These are phyloP conservation scores for Cyberlindnera misumaiensis DNA, from an alignment of 805 yeast species.

Conservation along the genomic window DNA sequence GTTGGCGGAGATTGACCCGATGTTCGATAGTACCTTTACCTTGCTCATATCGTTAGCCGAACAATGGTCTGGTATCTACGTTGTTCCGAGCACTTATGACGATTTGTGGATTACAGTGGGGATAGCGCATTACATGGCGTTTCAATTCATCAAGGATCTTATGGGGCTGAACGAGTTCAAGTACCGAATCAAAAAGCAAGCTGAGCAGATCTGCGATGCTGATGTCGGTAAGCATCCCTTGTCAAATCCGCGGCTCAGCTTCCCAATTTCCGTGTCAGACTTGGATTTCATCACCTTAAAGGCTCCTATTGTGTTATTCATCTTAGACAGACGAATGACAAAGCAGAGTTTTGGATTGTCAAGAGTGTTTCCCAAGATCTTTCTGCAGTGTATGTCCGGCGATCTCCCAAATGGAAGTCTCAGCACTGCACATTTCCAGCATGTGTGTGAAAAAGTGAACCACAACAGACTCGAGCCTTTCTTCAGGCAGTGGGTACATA, in stretches of 20 bases:
- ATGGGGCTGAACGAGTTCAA: constrained; percentile 84
- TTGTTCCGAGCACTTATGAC: constrained; percentile 69
- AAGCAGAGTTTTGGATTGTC: constrained; percentile 89
- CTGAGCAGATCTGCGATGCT: constrained; percentile 60
- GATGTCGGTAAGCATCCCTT: constrained; percentile 80
- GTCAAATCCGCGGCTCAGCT: constrained; percentile 60
- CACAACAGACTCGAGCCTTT: constrained; percentile 76
- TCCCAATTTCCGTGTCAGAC: constrained; percentile 58
- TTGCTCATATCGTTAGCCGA: constrained; percentile 67
- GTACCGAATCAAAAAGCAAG: constrained; percentile 55
- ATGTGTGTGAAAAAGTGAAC: constrained; percentile 92
- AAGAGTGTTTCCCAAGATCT: constrained; percentile 85
- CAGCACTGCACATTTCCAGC: constrained; percentile 80
- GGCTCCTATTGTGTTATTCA: constrained; percentile 78
- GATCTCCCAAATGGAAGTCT: constrained; percentile 74
- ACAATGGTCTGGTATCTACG: constrained; percentile 93
- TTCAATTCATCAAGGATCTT: constrained; percentile 56
- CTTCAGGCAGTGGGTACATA: constrained; percentile 90
- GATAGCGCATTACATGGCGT: constrained; percentile 75
- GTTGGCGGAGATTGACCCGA: constrained; percentile 69
- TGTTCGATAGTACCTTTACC: constrained; percentile 59
- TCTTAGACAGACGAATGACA: constrained; percentile 87
- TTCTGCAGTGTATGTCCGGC: constrained; percentile 92
- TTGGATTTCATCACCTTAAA: constrained; percentile 67
- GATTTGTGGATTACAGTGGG: constrained; percentile 92